Conservation (phyloP, 1,139 yeast genomes). For the Suhomyces kunorum region DNA sequence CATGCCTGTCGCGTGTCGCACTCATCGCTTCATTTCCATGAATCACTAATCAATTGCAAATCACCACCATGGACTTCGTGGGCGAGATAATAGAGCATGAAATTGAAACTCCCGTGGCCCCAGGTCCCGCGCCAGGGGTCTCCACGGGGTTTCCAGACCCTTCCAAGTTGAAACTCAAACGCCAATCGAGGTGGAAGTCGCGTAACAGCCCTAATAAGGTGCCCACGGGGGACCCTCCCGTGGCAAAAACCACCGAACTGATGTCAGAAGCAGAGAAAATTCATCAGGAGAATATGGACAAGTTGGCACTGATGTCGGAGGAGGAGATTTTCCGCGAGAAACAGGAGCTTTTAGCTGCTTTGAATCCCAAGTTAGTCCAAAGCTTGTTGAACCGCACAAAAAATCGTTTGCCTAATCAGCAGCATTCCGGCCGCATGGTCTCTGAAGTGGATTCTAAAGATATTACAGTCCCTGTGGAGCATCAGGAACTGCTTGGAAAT, state of each 20-base stretch:
- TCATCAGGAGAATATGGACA: constrained; percentile 71
- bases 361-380: constrained; percentile 71
- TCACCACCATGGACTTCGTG: constrained; percentile 57
- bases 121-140: constrained; percentile 21
- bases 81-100: constrained; percentile 79
- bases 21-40: background rate
- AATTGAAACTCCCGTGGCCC: constrained; percentile 37
- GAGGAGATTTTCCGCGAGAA: constrained; percentile 67
- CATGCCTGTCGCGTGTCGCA: background rate
- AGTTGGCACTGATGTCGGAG: constrained; percentile 61
- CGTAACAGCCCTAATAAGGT: constrained; percentile 21
- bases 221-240: background rate
- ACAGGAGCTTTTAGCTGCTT: constrained; percentile 61
- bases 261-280: constrained; percentile 69
- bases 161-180: constrained; percentile 24
- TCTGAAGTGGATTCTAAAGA: background rate
- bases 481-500: background rate
- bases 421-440: background rate
- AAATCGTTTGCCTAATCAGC: constrained; percentile 19
- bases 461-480: background rate
- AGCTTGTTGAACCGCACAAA: constrained; percentile 50
- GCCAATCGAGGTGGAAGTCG: constrained; percentile 33
- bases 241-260: background rate
- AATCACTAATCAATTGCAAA: background rate
- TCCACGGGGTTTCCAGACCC: constrained; percentile 49